These are phyloP conservation scores for Melanogaster broomeanus DNA, from an alignment of 768 basidiomycete species.

Conservation along the genomic window DNA sequence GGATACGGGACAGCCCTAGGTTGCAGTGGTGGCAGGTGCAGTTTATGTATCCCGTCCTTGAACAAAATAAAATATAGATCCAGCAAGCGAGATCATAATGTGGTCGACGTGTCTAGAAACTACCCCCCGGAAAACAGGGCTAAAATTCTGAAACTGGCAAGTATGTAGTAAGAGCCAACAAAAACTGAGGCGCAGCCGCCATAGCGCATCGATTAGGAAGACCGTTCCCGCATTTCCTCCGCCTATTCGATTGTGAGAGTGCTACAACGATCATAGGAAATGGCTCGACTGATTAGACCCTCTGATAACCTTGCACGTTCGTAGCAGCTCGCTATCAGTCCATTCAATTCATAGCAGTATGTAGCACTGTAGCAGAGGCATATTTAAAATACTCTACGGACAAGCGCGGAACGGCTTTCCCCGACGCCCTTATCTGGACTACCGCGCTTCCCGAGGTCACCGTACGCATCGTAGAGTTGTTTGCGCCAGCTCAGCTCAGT, in stretches of 20 bases:
- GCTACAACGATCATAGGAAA: background rate
- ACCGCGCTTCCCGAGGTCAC: no score
- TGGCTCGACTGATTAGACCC: background rate
- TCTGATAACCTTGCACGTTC: background rate
- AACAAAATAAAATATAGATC: no score
- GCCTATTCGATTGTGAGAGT: background rate
- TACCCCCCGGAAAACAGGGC: background rate
- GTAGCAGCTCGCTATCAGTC: no score
- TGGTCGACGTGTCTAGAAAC: background rate
- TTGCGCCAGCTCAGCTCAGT: no score
- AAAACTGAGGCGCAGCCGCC: background rate
- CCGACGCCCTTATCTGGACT: no score
- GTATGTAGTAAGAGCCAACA: background rate
- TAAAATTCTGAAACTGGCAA: background rate
- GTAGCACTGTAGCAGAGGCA: no score
- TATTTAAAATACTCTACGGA: background rate
- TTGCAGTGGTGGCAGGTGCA: no score
- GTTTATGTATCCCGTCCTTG: no score
- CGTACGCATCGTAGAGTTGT: no score
- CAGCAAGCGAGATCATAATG: background rate
- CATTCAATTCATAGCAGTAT: no score
- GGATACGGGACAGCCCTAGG: no score
- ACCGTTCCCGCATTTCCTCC: background rate
- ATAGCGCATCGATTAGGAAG: background rate
- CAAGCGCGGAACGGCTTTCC: background rate